Conservation (phyloP, 495 filamentous ascomycete species). For the Hypomontagnella monticulosa region DNA sequence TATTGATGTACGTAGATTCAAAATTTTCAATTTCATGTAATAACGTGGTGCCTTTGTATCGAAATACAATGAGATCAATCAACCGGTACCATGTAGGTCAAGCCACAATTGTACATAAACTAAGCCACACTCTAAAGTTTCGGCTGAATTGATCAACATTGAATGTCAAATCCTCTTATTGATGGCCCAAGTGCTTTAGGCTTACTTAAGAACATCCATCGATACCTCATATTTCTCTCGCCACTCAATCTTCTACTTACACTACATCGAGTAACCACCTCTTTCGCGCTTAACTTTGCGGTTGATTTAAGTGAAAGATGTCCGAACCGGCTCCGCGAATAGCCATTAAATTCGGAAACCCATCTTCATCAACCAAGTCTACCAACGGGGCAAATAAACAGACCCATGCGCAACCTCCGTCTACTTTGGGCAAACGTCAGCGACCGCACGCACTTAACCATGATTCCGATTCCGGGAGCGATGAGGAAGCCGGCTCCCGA, state of each 20-base stretch:
- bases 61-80: too few relatives aligned
- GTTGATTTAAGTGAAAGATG: slow-evolving; percentile 31
- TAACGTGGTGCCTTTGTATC: too few relatives aligned
- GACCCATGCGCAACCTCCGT: slow-evolving; percentile 44
- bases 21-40: too few relatives aligned
- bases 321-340: slow-evolving; percentile 45
- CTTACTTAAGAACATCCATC: too few relatives aligned
- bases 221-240: too few relatives aligned
- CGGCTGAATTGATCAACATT: too few relatives aligned
- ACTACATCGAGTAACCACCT: not conserved
- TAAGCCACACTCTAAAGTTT: not conserved
- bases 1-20: too few relatives aligned
- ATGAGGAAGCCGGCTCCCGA: slow-evolving; percentile 39
- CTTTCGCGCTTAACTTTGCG: not conserved
- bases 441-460: slow-evolving; percentile 46
- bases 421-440: slow-evolving; percentile 51
- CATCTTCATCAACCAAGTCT: slow-evolving; percentile 37
- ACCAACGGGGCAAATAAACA: slow-evolving; percentile 42
- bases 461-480: slow-evolving; percentile 48
- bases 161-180: too few relatives aligned
- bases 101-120: too few relatives aligned
- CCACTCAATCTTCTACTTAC: too few relatives aligned
- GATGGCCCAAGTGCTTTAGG: too few relatives aligned
- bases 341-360: slow-evolving; percentile 50
- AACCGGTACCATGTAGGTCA: too few relatives aligned